Conservation (phyloP, 164 flowering plant genomes). For the Sedum album region DNA sequence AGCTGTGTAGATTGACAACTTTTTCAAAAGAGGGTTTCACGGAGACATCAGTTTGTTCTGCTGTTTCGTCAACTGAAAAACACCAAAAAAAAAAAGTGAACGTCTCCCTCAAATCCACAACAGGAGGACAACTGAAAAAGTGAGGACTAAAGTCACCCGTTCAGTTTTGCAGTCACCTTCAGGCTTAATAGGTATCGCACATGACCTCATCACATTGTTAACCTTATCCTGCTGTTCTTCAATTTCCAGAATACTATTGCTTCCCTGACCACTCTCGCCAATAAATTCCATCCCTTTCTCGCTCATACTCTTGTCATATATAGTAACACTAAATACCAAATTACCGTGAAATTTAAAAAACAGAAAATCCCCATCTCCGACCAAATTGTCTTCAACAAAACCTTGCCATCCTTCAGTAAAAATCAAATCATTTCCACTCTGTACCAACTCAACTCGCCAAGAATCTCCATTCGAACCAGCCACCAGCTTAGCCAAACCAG, state of each 20-base stretch:
- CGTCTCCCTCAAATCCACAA: no score
- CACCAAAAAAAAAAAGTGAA: no score
- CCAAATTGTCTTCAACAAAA: not conserved
- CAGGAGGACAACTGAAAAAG: no score
- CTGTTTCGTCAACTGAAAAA: not conserved
- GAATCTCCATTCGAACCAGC: not conserved
- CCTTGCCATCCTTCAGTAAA: not conserved
- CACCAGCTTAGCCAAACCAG: not conserved
- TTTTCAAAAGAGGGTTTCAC: not conserved
- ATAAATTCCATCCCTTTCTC: no score
- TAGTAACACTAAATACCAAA: not conserved
- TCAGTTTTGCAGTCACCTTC: no score
- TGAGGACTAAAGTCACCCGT: no score
- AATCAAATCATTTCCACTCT: not conserved
- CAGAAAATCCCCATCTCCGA: no score
- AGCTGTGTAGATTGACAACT: not conserved
- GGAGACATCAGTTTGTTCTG: not conserved
- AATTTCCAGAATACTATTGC: not conserved
- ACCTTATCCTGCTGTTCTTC: no score
- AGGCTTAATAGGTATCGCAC: no score
- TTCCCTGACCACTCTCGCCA: no score
- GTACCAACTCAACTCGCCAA: slow-evolving; percentile 1
- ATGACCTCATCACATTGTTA: no score
- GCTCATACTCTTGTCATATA: not conserved
- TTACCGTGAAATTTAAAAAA: no score